Conservation (phyloP, 768 basidiomycete genomes). For the Cubamyces lactineus region DNA sequence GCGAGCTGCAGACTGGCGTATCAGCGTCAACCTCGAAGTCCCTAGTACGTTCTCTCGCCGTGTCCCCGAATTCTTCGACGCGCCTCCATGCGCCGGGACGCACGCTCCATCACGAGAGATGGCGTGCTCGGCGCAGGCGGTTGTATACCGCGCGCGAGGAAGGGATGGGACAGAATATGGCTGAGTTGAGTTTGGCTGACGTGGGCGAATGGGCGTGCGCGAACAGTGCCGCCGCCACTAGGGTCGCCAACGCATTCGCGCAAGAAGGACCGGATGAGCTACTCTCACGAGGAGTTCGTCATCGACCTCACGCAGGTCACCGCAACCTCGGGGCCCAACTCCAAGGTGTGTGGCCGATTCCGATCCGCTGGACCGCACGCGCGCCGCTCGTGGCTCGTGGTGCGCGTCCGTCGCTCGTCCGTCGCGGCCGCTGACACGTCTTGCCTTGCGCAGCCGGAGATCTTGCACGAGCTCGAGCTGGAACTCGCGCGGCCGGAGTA, state of each 20-base stretch:
- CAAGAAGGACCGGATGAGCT: slow-evolving; percentile 90
- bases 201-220: not conserved
- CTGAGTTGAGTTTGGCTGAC: not conserved
- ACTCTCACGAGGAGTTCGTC: slow-evolving; percentile 89
- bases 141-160: not conserved
- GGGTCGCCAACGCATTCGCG: slow-evolving; percentile 64
- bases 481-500: slow-evolving; percentile 78
- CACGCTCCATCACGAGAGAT: not conserved
- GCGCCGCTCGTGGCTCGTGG: too few relatives aligned
- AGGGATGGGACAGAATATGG: not conserved
- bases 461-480: slow-evolving; percentile 87
- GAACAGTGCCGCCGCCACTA: slow-evolving; percentile 64
- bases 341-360: slow-evolving; percentile 44
- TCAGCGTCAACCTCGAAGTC: slow-evolving; percentile 91
- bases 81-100: too few relatives aligned
- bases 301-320: slow-evolving; percentile 95
- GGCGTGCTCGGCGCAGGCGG: not conserved
- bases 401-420: too few relatives aligned
- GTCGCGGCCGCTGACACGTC: not conserved
- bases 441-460: slow-evolving; percentile 49
- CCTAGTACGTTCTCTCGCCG: slow-evolving; percentile 58
- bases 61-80: not conserved
- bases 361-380: too few relatives aligned
- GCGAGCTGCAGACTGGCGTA: slow-evolving; percentile 84
- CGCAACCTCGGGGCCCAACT: slow-evolving; percentile 49